Conservation (phyloP, 805 yeast genomes). For the Ascoidea asiatica region DNA sequence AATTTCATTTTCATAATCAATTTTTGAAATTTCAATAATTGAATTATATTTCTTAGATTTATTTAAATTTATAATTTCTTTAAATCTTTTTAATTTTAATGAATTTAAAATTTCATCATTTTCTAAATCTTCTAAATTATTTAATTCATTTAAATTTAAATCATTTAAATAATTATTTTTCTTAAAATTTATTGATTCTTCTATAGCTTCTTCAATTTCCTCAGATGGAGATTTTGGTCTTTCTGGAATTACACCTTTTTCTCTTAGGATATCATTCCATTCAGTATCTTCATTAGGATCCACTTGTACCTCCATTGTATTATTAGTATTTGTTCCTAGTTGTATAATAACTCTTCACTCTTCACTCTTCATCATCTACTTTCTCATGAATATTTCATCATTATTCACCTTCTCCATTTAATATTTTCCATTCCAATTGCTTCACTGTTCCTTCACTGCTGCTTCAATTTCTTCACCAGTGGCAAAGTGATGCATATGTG, state of each 20-base stretch:
- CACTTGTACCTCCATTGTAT: constrained; percentile 48
- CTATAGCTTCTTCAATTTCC: constrained; percentile 76
- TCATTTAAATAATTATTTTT: constrained; percentile 75
- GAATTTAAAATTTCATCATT: constrained; percentile 77
- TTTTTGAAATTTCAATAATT: constrained; percentile 68
- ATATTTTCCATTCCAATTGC: too few relatives aligned
- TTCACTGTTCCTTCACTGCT: too few relatives aligned
- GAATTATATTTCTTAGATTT: constrained; percentile 53
- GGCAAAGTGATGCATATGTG: too few relatives aligned
- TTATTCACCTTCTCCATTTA: too few relatives aligned
- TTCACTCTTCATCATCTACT: too few relatives aligned
- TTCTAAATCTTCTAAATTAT: constrained; percentile 82
- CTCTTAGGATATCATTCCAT: constrained; percentile 92
- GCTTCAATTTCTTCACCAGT: too few relatives aligned
- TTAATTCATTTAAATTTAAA: constrained; percentile 68
- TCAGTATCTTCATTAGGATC: constrained; percentile 96
- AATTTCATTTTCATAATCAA: constrained; percentile 77
- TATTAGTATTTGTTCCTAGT: too few relatives aligned
- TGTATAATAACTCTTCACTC: too few relatives aligned
- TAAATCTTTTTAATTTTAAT: constrained; percentile 66
- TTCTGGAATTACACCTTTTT: constrained; percentile 86
- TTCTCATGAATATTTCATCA: too few relatives aligned
- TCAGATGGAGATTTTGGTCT: constrained; percentile 81
- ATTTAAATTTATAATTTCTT: constrained; percentile 51
- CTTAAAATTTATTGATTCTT: constrained; percentile 66